Percentiles rank a stretch among this genome's conserved stretches.
Evolutionary conservation across 2,329 filamentous ascomycete species (phyloP).

Genomic region (Fusarium sp.): DNA sequence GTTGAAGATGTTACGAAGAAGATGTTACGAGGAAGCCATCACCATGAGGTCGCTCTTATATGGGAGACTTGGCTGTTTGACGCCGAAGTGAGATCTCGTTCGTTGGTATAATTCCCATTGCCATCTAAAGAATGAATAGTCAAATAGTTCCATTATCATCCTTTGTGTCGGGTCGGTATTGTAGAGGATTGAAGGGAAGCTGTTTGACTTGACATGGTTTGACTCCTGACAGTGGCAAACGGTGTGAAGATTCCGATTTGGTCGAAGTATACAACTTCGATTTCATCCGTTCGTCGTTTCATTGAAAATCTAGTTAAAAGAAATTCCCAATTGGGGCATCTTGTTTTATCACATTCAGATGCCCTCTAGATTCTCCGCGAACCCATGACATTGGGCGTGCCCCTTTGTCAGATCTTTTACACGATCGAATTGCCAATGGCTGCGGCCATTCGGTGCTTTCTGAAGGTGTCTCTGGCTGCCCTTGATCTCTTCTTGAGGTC

Average conservation of each 20-base stretch:
- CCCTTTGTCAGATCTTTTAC: neutral
- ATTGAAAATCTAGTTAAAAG: neutral
- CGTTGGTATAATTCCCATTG: neutral
- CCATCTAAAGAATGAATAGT: neutral
- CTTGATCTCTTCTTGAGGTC: neutral
- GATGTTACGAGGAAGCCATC: neutral
- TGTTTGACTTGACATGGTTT: neutral
- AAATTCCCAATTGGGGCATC: neutral
- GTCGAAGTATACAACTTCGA: neutral
- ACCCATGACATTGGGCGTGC: neutral
- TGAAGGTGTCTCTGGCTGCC: neutral
- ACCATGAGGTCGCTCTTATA: neutral
- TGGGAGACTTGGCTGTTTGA: neutral
- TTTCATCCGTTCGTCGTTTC: neutral
- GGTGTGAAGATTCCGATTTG: neutral
- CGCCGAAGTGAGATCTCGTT: neutral
- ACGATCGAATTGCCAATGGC: slow-evolving; percentile 2
- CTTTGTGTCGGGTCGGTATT: neutral
- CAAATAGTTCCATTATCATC: neutral
- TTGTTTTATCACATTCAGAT: neutral
- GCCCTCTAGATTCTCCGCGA: neutral
- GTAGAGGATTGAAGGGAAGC: neutral
- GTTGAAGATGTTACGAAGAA: neutral
- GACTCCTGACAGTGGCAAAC: neutral
- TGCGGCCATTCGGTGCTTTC: slow-evolving; percentile 16